Evolutionary conservation across 805 yeast genomes (phyloP).

Genomic region (Wickerhamomyces chambardii): DNA sequence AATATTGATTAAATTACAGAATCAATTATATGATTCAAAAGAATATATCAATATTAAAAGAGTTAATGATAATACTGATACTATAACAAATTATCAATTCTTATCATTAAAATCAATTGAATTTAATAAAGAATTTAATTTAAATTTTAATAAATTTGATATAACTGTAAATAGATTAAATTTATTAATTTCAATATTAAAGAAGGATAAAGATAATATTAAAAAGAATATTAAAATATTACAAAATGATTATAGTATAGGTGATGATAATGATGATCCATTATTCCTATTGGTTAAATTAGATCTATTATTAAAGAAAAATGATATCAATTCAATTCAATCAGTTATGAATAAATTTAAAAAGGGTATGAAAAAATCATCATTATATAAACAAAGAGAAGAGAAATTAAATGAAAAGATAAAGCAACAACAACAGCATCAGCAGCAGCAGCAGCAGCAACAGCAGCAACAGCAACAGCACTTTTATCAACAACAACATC

Average conservation of each 20-base stretch:
- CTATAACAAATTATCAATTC: slow-evolving; percentile 12
- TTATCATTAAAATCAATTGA: slow-evolving; percentile 6
- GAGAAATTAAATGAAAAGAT: slow-evolving; percentile 10
- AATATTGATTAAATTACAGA: slow-evolving; percentile 29
- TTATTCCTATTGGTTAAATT: no score
- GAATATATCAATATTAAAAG: slow-evolving; percentile 13
- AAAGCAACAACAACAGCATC: slow-evolving; percentile 33
- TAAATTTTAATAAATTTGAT: slow-evolving; percentile 14
- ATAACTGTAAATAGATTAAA: slow-evolving; percentile 25
- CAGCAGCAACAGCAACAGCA: slow-evolving; percentile 30
- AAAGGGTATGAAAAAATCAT: slow-evolving; percentile 22
- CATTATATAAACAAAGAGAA: slow-evolving; percentile 19
- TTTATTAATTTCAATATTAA: slow-evolving; percentile 29
- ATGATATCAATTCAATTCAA: no score
- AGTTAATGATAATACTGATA: slow-evolving; percentile 7
- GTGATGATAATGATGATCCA: no score
- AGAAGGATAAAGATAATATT: slow-evolving; percentile 12
- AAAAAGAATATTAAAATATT: no score
- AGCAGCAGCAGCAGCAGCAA: slow-evolving; percentile 34
- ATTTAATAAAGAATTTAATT: slow-evolving; percentile 10
- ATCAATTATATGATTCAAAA: slow-evolving; percentile 19
- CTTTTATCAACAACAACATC: slow-evolving; percentile 24
- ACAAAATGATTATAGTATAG: no score
- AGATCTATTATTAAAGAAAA: no score
- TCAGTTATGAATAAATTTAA: slow-evolving; percentile 31